Percentiles rank a stretch among this genome's conserved stretches.
These are phyloP conservation scores for Musa acuminata DNA, from an alignment of 176 grass and related monocot genomes.

Conservation along the genomic window DNA sequence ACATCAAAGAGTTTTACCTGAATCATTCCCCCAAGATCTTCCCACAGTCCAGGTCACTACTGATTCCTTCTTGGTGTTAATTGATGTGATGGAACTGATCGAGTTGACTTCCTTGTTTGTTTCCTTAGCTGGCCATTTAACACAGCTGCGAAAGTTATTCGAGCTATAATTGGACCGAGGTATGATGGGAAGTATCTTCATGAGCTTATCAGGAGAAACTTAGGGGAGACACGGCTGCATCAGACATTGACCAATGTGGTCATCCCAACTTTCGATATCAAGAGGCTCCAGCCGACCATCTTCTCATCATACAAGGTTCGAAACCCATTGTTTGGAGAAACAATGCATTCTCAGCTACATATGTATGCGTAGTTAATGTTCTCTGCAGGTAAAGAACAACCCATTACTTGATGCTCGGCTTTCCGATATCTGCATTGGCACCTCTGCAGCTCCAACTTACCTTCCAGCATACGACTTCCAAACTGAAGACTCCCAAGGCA, in stretches of 20 bases:
- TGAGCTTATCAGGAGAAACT: constrained; percentile 45
- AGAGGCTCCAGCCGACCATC: constrained; percentile 63
- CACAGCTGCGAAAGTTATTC: constrained; percentile 31
- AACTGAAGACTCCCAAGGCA: neutral
- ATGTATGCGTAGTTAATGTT: neutral
- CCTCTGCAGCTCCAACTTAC: constrained; percentile 1
- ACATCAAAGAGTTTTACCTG: constrained; percentile 67
- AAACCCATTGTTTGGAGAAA: neutral
- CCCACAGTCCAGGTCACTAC: constrained; percentile 52
- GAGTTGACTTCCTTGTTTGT: constrained; percentile 9
- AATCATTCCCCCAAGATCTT: constrained; percentile 60
- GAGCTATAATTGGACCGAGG: constrained; percentile 40
- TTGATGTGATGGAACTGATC: neutral
- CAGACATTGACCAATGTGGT: constrained; percentile 69
- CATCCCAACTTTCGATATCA: constrained; percentile 87
- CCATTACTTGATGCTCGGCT: neutral
- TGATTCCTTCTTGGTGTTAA: neutral
- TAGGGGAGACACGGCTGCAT: constrained; percentile 54
- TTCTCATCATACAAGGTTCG: constrained; percentile 65
- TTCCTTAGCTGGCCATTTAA: constrained; percentile 33
- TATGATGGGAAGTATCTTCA: constrained; percentile 86
- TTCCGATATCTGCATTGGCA: constrained; percentile 9
- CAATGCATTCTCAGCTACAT: neutral
- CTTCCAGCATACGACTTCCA: constrained; percentile 1
- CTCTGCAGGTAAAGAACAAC: neutral